Evolutionary conservation across 1,284 basidiomycete species (phyloP).

Genomic region (Papiliotrema nemorosa): DNA sequence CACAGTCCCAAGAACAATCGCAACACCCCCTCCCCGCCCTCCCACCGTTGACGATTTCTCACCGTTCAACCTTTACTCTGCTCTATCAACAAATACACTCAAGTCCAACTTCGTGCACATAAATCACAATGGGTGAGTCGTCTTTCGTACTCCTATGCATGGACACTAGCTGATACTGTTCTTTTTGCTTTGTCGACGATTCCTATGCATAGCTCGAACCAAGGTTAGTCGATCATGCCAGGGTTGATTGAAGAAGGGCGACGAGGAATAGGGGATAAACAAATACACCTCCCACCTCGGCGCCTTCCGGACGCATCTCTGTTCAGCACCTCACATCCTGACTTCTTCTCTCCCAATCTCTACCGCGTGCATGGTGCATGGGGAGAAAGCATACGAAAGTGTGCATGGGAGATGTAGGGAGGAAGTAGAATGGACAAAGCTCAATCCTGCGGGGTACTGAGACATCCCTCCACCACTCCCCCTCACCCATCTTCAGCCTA

Average conservation of each 20-base stretch:
- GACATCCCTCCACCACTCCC: too few relatives aligned
- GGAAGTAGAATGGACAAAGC: too few relatives aligned
- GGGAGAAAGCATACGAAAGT: too few relatives aligned
- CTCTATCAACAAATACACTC: background rate
- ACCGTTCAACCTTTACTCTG: background rate
- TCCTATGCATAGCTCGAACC: conserved; percentile 30
- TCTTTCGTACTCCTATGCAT: too few relatives aligned
- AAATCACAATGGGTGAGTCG: too few relatives aligned
- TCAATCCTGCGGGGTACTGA: too few relatives aligned
- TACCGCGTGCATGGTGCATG: background rate
- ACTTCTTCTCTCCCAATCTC: background rate
- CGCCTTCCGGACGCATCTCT: background rate
- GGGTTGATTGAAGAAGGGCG: background rate
- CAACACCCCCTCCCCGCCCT: background rate
- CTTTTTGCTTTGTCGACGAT: background rate
- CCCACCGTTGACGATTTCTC: background rate
- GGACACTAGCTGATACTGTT: background rate
- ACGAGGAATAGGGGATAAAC: background rate
- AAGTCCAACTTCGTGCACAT: too few relatives aligned
- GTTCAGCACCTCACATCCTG: background rate
- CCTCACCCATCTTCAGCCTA: too few relatives aligned
- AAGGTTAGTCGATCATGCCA: conserved; percentile 23
- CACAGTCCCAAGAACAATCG: background rate
- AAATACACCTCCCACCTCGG: background rate
- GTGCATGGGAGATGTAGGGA: too few relatives aligned